Conservation (phyloP, 2,329 filamentous ascomycete species). For the Fusarium abutilonis region DNA sequence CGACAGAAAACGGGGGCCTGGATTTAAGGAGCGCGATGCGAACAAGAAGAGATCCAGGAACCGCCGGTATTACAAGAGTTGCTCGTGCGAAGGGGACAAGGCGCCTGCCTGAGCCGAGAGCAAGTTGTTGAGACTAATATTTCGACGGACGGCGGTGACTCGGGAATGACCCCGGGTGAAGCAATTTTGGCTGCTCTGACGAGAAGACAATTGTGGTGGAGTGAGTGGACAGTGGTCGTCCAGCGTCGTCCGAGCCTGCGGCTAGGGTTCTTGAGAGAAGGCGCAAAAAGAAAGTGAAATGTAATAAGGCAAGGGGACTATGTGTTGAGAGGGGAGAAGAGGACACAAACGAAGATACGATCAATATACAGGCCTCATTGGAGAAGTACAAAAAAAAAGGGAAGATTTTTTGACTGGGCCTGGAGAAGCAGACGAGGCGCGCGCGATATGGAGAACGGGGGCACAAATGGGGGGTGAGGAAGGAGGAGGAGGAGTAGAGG, state of each 20-base stretch:
- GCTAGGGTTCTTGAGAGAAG: constrained; percentile 28
- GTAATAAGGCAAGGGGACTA: constrained; percentile 37
- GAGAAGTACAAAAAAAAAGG: constrained; percentile 39
- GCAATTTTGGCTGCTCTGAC: constrained; percentile 40
- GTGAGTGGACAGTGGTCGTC: constrained; percentile 38
- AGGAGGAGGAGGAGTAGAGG: constrained; percentile 38
- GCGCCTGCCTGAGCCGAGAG: constrained; percentile 33
- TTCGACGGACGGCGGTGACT: constrained; percentile 28
- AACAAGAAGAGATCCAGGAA: constrained; percentile 46
- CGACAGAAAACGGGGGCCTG: constrained; percentile 37
- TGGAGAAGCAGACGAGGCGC: constrained; percentile 45
- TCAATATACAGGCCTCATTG: constrained; percentile 54
- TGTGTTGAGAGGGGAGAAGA: constrained; percentile 22
- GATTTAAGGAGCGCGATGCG: constrained; percentile 44
- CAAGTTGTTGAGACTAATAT: constrained; percentile 33
- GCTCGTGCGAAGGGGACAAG: constrained; percentile 43
- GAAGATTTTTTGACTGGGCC: constrained; percentile 42
- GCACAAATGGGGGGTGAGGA: constrained; percentile 39
- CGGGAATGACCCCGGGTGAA: constrained; percentile 27
- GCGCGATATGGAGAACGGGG: constrained; percentile 39
- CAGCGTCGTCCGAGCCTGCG: constrained; percentile 47
- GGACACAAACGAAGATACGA: constrained; percentile 47
- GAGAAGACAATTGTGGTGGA: constrained; percentile 38
- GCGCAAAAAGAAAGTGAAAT: constrained; percentile 39
- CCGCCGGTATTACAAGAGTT: constrained; percentile 51